A percentile compares a stretch with the other conserved stretches of the same genome.
Evolutionary conservation across 2,329 filamentous ascomycete species (phyloP).

Genomic region (Cryphonectria naterciae): DNA sequence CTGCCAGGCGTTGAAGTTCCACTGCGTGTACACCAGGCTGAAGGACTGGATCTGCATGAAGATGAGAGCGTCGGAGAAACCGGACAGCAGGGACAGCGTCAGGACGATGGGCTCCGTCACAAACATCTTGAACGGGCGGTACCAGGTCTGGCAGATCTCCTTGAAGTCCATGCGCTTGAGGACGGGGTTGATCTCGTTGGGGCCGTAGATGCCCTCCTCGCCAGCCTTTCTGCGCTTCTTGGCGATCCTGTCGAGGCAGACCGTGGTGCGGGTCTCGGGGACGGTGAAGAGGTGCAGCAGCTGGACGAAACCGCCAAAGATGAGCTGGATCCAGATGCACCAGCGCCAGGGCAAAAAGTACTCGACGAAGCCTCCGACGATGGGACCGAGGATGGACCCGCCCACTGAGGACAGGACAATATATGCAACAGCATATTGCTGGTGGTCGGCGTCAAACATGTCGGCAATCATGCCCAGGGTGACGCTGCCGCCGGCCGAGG

Average conservation of each 20-base stretch:
- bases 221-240: constrained; percentile 71
- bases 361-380: constrained; percentile 78
- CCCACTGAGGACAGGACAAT: constrained; percentile 81
- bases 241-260: constrained; percentile 79
- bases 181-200: constrained; percentile 70
- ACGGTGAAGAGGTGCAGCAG: constrained; percentile 69
- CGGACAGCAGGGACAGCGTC: constrained; percentile 69
- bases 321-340: constrained; percentile 81
- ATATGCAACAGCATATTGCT: constrained; percentile 77
- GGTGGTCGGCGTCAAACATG: constrained; percentile 70
- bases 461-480: constrained; percentile 77
- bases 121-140: constrained; percentile 73
- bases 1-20: constrained; percentile 61
- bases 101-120: constrained; percentile 75
- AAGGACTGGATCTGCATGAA: constrained; percentile 80
- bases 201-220: constrained; percentile 67
- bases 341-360: constrained; percentile 69
- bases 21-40: constrained; percentile 68
- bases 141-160: constrained; percentile 62
- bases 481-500: constrained; percentile 73
- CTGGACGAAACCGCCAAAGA: constrained; percentile 74
- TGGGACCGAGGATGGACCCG: constrained; percentile 75
- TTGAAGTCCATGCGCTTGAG: constrained; percentile 59
- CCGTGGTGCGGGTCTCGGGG: constrained; percentile 76
- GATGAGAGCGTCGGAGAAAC: constrained; percentile 75